Conservation (phyloP, 441 rosid genomes). For the Raphanus hybrid region DNA sequence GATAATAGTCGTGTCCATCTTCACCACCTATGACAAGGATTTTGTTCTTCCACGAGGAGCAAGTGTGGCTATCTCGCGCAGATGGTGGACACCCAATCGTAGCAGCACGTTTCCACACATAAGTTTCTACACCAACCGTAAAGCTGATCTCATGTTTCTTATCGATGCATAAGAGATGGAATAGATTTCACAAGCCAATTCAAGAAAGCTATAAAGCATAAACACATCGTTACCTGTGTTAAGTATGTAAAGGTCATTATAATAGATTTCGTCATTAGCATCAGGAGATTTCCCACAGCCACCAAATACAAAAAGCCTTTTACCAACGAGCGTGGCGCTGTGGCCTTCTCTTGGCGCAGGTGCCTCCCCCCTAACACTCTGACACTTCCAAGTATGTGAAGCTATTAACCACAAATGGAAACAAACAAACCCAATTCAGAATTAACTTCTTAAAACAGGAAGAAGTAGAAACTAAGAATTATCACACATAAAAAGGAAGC, state of each 20-base stretch:
- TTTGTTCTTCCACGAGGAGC: slow-evolving; percentile 93
- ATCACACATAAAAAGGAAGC: slow-evolving; percentile 28
- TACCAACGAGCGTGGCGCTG: slow-evolving; percentile 91
- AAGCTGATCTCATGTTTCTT: slow-evolving; percentile 4
- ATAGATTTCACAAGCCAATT: no score
- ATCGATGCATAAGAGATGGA: no score
- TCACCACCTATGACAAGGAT: slow-evolving; percentile 92
- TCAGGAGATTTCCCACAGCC: slow-evolving; percentile 84
- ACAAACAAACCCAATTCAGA: slow-evolving; percentile 13
- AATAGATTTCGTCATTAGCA: slow-evolving; percentile 72
- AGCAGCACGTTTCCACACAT: slow-evolving; percentile 80
- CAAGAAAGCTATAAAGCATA: no score
- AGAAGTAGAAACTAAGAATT: background rate
- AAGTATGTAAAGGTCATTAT: slow-evolving; percentile 84
- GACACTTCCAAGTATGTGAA: slow-evolving; percentile 85
- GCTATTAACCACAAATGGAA: slow-evolving; percentile 49
- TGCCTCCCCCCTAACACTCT: slow-evolving; percentile 87
- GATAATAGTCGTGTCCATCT: slow-evolving; percentile 88
- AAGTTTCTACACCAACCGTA: slow-evolving; percentile 66
- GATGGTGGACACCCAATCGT: slow-evolving; percentile 87
- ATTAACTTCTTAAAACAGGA: background rate
- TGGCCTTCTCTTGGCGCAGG: slow-evolving; percentile 97
- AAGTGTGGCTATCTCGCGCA: slow-evolving; percentile 93
- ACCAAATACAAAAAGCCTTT: slow-evolving; percentile 87
- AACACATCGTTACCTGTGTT: slow-evolving; percentile 47